Evolutionary conservation across 2,329 filamentous ascomycete species (phyloP).

Genomic region (Talaromyces sp.): DNA sequence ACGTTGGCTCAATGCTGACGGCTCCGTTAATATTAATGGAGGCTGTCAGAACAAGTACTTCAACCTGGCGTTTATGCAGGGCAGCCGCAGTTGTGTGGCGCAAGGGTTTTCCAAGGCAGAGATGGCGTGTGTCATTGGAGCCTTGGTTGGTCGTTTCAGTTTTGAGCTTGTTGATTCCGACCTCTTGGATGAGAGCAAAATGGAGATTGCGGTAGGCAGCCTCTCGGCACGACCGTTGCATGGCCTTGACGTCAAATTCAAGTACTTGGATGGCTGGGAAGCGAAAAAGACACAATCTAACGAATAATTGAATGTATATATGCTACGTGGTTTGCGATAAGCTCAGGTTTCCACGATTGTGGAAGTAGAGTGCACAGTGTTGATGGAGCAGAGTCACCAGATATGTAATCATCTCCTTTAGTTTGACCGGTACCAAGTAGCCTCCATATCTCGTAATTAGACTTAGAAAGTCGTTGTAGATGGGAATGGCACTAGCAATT

Average conservation of each 20-base stretch:
- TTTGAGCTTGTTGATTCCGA: slow-evolving; percentile 2
- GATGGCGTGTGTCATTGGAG: slow-evolving; percentile 11
- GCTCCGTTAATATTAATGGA: slow-evolving; percentile 11
- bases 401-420: not conserved
- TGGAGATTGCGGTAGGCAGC: slow-evolving; percentile 4
- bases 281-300: not conserved
- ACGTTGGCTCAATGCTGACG: slow-evolving; percentile 12
- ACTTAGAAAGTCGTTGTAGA: not conserved
- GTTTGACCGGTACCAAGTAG: not conserved
- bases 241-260: slow-evolving; percentile 7
- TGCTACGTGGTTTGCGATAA: not conserved
- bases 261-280: not conserved
- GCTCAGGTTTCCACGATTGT: not conserved
- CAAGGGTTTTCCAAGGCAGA: slow-evolving; percentile 24
- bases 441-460: not conserved
- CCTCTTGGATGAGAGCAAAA: slow-evolving; percentile 1
- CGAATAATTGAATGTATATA: not conserved
- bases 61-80: slow-evolving; percentile 24
- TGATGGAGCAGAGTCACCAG: not conserved
- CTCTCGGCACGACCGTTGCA: slow-evolving; percentile 4
- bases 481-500: not conserved
- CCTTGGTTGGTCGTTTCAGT: slow-evolving; percentile 6
- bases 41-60: slow-evolving; percentile 24
- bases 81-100: slow-evolving; percentile 23
- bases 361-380: not conserved